A percentile compares a stretch with the other conserved stretches of the same genome.
Conservation (phyloP, 2,329 filamentous ascomycete species). For the Penicillium sp. region DNA sequence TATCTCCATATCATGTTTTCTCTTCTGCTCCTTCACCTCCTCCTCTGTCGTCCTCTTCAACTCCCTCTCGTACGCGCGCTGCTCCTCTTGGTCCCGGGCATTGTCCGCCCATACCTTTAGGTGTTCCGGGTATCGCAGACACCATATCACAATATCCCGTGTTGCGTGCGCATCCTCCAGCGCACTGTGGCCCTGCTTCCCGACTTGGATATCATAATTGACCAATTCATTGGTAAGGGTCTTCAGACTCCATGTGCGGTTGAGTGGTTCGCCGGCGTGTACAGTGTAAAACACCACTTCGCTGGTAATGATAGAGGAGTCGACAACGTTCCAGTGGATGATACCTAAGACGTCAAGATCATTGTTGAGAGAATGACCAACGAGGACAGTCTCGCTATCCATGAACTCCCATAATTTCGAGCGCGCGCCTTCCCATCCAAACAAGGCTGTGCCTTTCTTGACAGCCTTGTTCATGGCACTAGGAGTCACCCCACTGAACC, state of each 20-base stretch:
- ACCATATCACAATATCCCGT: conserved; percentile 52
- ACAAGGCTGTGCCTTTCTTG: conserved; percentile 32
- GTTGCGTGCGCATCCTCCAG: conserved; percentile 53
- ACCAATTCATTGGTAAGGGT: conserved; percentile 38
- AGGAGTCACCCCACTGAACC: conserved; percentile 43
- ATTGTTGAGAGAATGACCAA: conserved; percentile 50
- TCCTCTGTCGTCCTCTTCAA: conserved; percentile 1
- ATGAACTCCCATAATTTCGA: conserved; percentile 44
- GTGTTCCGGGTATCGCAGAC: conserved; percentile 40
- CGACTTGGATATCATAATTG: conserved; percentile 36
- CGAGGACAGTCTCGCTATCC: conserved; percentile 48
- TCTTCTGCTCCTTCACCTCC: conserved; percentile 1
- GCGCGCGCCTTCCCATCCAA: conserved; percentile 48
- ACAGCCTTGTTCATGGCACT: conserved; percentile 35
- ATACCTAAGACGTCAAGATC: conserved; percentile 50
- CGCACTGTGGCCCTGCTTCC: conserved; percentile 46
- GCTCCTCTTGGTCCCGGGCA: conserved; percentile 3
- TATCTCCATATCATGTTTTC: conserved; percentile 5
- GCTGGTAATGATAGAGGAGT: conserved; percentile 45
- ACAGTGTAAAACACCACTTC: conserved; percentile 29
- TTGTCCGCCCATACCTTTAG: conserved; percentile 38
- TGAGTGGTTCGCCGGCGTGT: conserved; percentile 1
- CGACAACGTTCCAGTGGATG: conserved; percentile 46
- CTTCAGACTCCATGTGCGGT: conserved; percentile 39
- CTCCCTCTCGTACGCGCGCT: neutral